These are phyloP conservation scores for Geotrichum bryndzae DNA, from an alignment of 1,139 yeast genomes.

Conservation along the genomic window DNA sequence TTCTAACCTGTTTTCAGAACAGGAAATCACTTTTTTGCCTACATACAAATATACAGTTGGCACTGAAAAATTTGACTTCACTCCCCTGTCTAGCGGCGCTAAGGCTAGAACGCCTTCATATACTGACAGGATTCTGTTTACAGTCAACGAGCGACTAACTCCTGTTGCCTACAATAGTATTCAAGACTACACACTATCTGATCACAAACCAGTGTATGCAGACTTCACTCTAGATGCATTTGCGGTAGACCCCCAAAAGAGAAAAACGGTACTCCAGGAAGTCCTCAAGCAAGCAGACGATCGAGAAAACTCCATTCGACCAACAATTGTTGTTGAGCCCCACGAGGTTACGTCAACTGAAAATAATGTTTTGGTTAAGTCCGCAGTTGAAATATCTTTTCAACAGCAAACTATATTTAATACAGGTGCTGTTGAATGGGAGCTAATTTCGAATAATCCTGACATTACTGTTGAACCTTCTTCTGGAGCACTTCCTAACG, in stretches of 20 bases:
- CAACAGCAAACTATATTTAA: slow-evolving; percentile 6
- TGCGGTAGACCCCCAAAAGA: slow-evolving; percentile 43
- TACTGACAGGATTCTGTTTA: slow-evolving; percentile 61
- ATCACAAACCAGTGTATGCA: slow-evolving; percentile 68
- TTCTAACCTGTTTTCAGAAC: slow-evolving; percentile 46
- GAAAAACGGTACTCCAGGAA: slow-evolving; percentile 35
- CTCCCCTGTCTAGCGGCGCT: slow-evolving; percentile 21
- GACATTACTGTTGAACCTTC: slow-evolving; percentile 20
- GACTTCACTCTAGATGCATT: slow-evolving; percentile 45
- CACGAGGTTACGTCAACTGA: slow-evolving; percentile 22
- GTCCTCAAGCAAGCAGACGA: slow-evolving; percentile 39
- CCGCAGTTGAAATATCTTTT: slow-evolving; percentile 16
- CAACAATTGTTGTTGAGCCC: slow-evolving; percentile 35
- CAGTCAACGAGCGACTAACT: slow-evolving; percentile 4
- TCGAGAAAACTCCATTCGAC: slow-evolving; percentile 41
- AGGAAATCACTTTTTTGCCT: slow-evolving; percentile 58
- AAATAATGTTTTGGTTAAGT: slow-evolving; percentile 19
- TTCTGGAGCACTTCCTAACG: slow-evolving; percentile 27
- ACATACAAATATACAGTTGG: slow-evolving; percentile 55
- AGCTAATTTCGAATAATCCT: slow-evolving; percentile 12
- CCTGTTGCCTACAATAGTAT: slow-evolving; percentile 21
- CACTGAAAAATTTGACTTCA: slow-evolving; percentile 40
- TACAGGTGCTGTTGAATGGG: slow-evolving; percentile 20
- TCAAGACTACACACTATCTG: slow-evolving; percentile 47
- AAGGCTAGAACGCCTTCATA: slow-evolving; percentile 65